A percentile compares a stretch with the other conserved stretches of the same genome.
phyloP scores from a whole-genome alignment of 305 asterid species.

The Fraxinus velutina region DNA sequence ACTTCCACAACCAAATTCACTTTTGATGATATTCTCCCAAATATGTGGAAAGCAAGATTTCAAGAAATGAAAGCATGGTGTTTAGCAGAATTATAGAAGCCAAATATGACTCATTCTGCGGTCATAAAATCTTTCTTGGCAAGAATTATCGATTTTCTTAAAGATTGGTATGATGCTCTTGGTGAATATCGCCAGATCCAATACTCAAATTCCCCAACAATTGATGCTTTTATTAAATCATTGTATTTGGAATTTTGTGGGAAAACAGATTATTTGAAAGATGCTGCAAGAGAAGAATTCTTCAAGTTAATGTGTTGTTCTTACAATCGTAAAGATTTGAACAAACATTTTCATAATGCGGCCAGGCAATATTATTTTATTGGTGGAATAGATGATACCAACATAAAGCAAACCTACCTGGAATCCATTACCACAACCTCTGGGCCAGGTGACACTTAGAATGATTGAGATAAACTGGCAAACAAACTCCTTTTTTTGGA shows the following conservation, averaged over 20 bases:
- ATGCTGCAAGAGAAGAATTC: background rate
- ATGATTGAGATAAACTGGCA: background rate
- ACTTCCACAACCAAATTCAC: background rate
- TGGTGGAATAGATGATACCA: no score
- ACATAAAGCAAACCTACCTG: no score
- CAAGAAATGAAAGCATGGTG: background rate
- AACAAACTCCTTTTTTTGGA: background rate
- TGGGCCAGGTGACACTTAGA: background rate
- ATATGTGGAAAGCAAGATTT: background rate
- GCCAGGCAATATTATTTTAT: no score
- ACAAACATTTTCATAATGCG: background rate
- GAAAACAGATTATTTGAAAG: background rate
- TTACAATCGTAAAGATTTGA: background rate
- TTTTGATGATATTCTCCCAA: background rate
- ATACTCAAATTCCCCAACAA: background rate
- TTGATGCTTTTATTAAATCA: background rate
- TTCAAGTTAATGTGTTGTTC: background rate
- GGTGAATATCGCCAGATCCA: background rate
- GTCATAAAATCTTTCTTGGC: background rate
- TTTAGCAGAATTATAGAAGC: background rate
- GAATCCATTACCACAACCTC: background rate
- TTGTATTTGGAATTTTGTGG: background rate
- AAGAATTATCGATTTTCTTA: background rate
- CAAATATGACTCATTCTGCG: background rate
- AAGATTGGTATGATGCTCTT: background rate